These are phyloP conservation scores for Auricularia sp. DNA, from an alignment of 768 basidiomycete genomes.

Conservation along the genomic window DNA sequence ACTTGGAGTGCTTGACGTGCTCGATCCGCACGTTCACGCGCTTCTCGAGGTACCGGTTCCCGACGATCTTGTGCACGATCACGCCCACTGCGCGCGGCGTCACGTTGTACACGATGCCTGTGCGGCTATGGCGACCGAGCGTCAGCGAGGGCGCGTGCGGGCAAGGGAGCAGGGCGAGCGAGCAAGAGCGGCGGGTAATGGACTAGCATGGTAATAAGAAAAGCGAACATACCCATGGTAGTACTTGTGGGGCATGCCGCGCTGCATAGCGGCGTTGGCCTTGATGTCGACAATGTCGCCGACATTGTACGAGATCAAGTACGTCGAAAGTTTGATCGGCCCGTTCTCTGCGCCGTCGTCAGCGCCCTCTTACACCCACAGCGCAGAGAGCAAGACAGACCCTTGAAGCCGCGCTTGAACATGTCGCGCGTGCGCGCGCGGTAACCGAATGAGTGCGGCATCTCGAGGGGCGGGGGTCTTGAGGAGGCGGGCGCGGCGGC, in stretches of 20 bases:
- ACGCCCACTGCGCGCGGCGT: slow-evolving; percentile 91
- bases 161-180: no score
- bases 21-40: slow-evolving; percentile 96
- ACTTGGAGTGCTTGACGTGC: slow-evolving; percentile 94
- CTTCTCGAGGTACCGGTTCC: slow-evolving; percentile 98
- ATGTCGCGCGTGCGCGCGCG: slow-evolving; percentile 99
- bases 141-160: not conserved
- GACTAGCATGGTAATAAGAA: not conserved
- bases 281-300: slow-evolving; percentile 99
- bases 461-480: slow-evolving; percentile 33
- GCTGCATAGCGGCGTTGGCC: slow-evolving; percentile 97
- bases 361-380: not conserved
- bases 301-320: slow-evolving; percentile 83
- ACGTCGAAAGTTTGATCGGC: slow-evolving; percentile 82
- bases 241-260: slow-evolving; percentile 99
- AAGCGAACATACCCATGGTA: slow-evolving; percentile 74
- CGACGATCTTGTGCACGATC: slow-evolving; percentile 96
- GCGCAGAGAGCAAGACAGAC: slow-evolving; percentile 26
- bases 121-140: slow-evolving; percentile 50
- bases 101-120: slow-evolving; percentile 98
- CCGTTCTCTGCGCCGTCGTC: slow-evolving; percentile 58
- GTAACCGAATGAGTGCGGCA: slow-evolving; percentile 99
- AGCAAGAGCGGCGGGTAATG: no score
- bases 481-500: slow-evolving; percentile 22
- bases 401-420: slow-evolving; percentile 99